Evolutionary conservation across 2,329 filamentous ascomycete genomes (phyloP).

Genomic region (Penicillium oxalicum): DNA sequence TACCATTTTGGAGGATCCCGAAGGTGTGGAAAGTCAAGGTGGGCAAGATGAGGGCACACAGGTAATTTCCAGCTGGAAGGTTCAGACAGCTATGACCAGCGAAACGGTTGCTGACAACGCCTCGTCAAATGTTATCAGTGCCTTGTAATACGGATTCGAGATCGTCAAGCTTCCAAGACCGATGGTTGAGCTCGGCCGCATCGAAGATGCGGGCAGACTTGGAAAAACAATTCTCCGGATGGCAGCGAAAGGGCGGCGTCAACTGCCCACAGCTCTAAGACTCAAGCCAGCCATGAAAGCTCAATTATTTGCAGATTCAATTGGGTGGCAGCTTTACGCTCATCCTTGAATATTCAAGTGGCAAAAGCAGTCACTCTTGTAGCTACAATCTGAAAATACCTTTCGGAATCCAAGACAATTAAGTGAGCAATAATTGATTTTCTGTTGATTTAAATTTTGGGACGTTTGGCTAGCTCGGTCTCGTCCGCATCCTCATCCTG

Average conservation of each 20-base stretch:
- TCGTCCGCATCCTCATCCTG: conserved; percentile 23
- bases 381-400: too few species aligned
- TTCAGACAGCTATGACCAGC: too few species aligned
- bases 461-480: conserved; percentile 26
- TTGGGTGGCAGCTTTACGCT: too few species aligned
- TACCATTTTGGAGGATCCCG: conserved; percentile 20
- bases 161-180: conserved; percentile 9
- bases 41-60: conserved; percentile 1
- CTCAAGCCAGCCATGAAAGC: too few species aligned
- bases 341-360: too few species aligned
- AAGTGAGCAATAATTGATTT: not conserved
- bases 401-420: too few species aligned
- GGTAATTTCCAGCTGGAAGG: not conserved
- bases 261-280: too few species aligned
- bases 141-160: conserved; percentile 6
- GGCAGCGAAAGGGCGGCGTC: too few species aligned
- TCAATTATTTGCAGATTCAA: too few species aligned
- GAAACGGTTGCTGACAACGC: not conserved
- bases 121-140: not conserved
- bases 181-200: conserved; percentile 18
- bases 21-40: conserved; percentile 18
- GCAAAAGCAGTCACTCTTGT: too few species aligned
- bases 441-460: conserved; percentile 22
- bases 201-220: conserved; percentile 16
- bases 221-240: conserved; percentile 21